phyloP scores from a whole-genome alignment of 108 stramenopile species.

The Halocafeteria seosinensis region DNA sequence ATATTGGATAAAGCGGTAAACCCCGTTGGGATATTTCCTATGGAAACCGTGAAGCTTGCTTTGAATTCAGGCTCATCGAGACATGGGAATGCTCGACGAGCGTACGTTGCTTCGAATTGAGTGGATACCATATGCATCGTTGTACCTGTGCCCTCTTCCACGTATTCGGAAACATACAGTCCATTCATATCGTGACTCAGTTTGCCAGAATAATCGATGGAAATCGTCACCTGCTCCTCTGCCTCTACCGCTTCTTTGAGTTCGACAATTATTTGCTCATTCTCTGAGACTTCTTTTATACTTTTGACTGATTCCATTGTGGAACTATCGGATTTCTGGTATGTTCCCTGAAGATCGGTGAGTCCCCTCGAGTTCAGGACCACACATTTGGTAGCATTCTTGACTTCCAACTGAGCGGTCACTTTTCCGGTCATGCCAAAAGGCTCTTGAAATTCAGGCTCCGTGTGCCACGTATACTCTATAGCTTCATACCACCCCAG shows the following conservation, averaged over 20 bases:
- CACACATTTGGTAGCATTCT: background rate
- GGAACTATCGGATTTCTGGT: background rate
- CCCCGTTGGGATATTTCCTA: conserved; percentile 45
- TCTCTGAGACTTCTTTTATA: background rate
- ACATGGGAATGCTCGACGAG: conserved; percentile 62
- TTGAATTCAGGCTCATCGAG: conserved; percentile 90
- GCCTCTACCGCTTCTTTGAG: background rate
- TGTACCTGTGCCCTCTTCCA: conserved; percentile 50
- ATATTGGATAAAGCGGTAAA: conserved; percentile 77
- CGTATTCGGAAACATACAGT: conserved; percentile 73
- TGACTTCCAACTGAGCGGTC: background rate
- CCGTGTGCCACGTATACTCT: background rate
- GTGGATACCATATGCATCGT: conserved; percentile 71
- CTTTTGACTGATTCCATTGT: background rate
- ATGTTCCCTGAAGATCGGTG: background rate
- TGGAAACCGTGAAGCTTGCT: conserved; percentile 61
- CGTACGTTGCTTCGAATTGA: conserved; percentile 89
- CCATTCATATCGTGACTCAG: conserved; percentile 88
- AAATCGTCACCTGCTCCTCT: conserved; percentile 10
- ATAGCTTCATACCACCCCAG: background rate
- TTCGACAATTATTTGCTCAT: background rate
- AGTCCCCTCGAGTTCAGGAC: background rate
- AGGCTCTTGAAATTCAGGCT: background rate
- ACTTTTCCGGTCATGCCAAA: background rate
- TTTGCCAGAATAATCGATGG: conserved; percentile 51